Base-by-base conservation (phyloP, 2,329 filamentous ascomycete species). In the Fusarium nisikadoi region DNA sequence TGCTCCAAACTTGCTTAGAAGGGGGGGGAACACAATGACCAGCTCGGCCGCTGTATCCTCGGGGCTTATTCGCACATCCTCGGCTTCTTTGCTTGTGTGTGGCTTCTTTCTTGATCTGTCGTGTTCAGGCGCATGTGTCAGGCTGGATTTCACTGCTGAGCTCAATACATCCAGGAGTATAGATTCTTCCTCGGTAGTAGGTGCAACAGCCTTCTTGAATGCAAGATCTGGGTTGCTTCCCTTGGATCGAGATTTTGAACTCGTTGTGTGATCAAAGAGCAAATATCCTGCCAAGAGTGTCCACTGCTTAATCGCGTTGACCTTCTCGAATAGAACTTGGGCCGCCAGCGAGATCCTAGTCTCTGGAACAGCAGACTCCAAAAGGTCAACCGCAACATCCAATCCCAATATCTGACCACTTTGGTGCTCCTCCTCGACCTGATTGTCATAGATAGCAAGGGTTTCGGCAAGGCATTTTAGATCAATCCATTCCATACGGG, bases 1-100 rank as follows among this genome's bases (percentile, higher is more conserved):
- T n/a, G 95, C 93, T 9, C 96, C 95, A 76, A 94, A 99, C 79
- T 98, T 98, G 82, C 92, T 97, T 56, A 99, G 85, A 5, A 99
- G 88, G 71, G 90, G 91, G 2, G 96, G 96, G 59, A 98, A 95
- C 19, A 93, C 86, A 41, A 88, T 86, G 13, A 94, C 93, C 41
- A 99, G 86, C 74, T 92, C 90, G 52, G 94, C 87, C 5, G 94
- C 94, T 39, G 93, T 91, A 53, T 92, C 90, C 76, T 97, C 94
- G 70, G 94, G 65, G 50, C 65, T 69, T 29, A 68, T 52, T 41
- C 57, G 68, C 41, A 57, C 65, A 46, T 68, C 65, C 31, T 68
- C 92, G 31, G 95, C 83, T 53, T 91, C 89, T 65, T 94, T 90
- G 27, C 89, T 85, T 53, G 89, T 90, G 58, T 89, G 85, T 19